These are phyloP conservation scores for Chamaenerion angustifolium DNA, from an alignment of 345 rosid genomes.

Conservation along the genomic window DNA sequence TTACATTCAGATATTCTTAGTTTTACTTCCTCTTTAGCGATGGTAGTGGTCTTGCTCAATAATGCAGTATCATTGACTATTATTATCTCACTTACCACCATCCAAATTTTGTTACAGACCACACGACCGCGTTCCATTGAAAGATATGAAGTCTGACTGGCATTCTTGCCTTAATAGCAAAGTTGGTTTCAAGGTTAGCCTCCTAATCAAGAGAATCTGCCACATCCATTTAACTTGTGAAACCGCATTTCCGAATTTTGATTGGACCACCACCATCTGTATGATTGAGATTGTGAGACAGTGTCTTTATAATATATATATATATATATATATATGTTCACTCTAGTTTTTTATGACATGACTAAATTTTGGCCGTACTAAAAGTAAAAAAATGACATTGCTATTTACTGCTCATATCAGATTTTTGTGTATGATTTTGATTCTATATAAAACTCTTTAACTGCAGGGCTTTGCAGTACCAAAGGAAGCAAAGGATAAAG, in stretches of 20 bases:
- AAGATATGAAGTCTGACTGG: slow-evolving; percentile 98
- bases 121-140: slow-evolving; percentile 88
- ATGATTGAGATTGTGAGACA: no score
- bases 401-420: no score
- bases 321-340: no score
- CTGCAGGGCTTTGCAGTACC: slow-evolving; percentile 86
- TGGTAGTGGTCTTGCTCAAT: neutral
- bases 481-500: slow-evolving; percentile 65
- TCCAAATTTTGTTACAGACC: slow-evolving; percentile 31
- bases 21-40: neutral
- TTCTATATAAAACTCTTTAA: no score
- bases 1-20: slow-evolving; percentile 5
- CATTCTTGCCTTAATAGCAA: slow-evolving; percentile 76
- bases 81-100: no score
- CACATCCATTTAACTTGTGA: neutral
- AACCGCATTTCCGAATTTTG: no score
- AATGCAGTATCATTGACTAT: neutral
- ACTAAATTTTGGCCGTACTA: no score
- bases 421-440: no score
- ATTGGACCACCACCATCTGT: no score
- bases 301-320: neutral
- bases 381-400: no score
- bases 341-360: slow-evolving; percentile 3
- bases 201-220: neutral
- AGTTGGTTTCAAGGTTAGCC: slow-evolving; percentile 85